These are phyloP conservation scores for Prunus armeniaca DNA, from an alignment of 306 rosid species.

Conservation along the genomic window DNA sequence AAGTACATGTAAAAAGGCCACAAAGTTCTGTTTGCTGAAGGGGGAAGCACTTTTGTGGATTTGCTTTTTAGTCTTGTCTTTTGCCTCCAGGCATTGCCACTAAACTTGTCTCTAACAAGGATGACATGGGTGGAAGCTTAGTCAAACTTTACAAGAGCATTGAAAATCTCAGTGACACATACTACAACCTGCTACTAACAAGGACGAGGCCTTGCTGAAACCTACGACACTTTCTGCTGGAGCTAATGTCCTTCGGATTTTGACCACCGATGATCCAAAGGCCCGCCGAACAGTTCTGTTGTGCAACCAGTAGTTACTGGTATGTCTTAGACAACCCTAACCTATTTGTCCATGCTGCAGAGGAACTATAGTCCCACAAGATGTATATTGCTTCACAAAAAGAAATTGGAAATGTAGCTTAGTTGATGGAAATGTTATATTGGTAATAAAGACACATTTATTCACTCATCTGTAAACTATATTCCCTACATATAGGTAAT, in stretches of 20 bases:
- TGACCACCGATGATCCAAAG: background rate
- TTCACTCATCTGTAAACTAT: too few species aligned
- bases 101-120: constrained; percentile 12
- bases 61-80: too few species aligned
- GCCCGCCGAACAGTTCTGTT: background rate
- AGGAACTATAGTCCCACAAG: too few species aligned
- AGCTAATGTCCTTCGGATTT: background rate
- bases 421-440: too few species aligned
- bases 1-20: too few species aligned
- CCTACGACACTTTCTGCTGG: background rate
- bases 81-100: background rate
- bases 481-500: too few species aligned
- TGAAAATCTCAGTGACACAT: constrained; percentile 9
- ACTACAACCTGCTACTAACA: constrained; percentile 17
- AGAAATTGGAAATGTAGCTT: too few species aligned
- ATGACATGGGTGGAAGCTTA: constrained; percentile 32
- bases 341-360: background rate
- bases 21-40: too few species aligned
- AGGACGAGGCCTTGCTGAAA: constrained; percentile 1
- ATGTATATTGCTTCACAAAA: too few species aligned
- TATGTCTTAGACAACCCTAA: background rate
- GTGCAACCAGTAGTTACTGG: too few species aligned
- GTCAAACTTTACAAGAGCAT: constrained; percentile 43
- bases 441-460: too few species aligned
- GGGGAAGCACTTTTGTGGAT: too few species aligned